These are phyloP conservation scores for Acrasis kona DNA, from an alignment of 78 protist genomes.

Conservation along the genomic window DNA sequence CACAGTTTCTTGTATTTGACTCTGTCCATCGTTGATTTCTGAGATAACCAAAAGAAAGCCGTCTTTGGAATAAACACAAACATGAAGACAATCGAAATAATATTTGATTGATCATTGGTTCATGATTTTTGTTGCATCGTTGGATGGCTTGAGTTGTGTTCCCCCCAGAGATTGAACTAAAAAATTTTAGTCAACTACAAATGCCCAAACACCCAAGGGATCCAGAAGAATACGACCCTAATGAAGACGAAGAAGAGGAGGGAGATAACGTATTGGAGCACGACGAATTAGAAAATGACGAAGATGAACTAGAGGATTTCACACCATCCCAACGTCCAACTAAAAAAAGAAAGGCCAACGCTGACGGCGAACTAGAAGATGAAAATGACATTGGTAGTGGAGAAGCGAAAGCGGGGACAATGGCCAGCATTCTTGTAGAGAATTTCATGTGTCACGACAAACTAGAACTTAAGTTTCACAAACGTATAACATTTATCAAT, in stretches of 20 bases:
- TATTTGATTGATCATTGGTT: too few species aligned
- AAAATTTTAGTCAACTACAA: too few species aligned
- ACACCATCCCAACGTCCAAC: background rate
- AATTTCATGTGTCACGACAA: background rate
- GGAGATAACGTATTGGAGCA: background rate
- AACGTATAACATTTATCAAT: background rate
- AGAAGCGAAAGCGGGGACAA: background rate
- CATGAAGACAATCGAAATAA: too few species aligned
- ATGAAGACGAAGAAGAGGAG: background rate
- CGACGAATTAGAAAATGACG: background rate
- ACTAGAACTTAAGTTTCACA: background rate
- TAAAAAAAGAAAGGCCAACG: background rate
- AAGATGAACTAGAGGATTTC: background rate
- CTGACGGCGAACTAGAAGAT: background rate
- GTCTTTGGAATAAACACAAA: too few species aligned
- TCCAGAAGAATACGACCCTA: background rate
- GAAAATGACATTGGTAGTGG: background rate
- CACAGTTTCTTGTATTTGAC: too few species aligned
- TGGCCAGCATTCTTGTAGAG: background rate
- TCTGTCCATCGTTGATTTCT: too few species aligned
- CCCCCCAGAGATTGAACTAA: too few species aligned
- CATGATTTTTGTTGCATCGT: too few species aligned
- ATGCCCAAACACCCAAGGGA: background rate
- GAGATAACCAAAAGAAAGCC: too few species aligned
- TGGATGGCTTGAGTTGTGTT: too few species aligned